phyloP scores from a whole-genome alignment of 371 early-diverging fungal species.

The Conidiobolus incongruus region DNA sequence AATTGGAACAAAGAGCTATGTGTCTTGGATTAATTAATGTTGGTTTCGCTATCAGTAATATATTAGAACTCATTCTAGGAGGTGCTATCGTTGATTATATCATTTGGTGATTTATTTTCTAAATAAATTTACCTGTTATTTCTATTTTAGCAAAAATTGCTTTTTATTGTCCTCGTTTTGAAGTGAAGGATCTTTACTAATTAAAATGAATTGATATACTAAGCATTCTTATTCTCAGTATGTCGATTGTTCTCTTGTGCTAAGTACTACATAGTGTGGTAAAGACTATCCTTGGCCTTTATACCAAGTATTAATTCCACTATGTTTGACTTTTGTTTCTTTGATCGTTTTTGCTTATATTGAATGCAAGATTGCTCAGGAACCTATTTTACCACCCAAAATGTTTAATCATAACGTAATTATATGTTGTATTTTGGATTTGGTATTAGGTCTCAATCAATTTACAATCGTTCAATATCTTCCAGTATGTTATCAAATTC shows the following conservation, averaged over 20 bases:
- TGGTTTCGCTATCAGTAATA: conserved; percentile 28
- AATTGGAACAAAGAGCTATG: conserved; percentile 14
- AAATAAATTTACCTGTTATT: too few species aligned
- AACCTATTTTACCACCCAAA: conserved; percentile 25
- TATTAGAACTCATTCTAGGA: too few species aligned
- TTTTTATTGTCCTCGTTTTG: conserved; percentile 13
- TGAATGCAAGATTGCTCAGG: conserved; percentile 22
- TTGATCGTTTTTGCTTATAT: conserved; percentile 15
- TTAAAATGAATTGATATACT: conserved; percentile 34
- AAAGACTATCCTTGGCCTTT: conserved; percentile 14
- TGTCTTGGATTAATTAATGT: conserved; percentile 24
- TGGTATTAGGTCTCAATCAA: conserved; percentile 41
- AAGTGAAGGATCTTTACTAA: conserved; percentile 11
- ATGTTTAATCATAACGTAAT: conserved; percentile 17
- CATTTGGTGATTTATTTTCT: too few species aligned
- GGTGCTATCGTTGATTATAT: too few species aligned
- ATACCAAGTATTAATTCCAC: conserved; percentile 20
- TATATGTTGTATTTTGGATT: conserved; percentile 14
- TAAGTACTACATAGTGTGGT: conserved; percentile 25
- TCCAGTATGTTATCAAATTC: conserved; percentile 26
- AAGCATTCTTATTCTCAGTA: conserved; percentile 16
- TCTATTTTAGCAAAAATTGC: conserved; percentile 15
- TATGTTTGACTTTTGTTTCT: conserved; percentile 16
- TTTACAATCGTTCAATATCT: conserved; percentile 45
- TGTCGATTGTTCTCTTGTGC: conserved; percentile 18